phyloP scores from a whole-genome alignment of 2,329 filamentous ascomycete genomes.

The Aureobasidium sp. region DNA sequence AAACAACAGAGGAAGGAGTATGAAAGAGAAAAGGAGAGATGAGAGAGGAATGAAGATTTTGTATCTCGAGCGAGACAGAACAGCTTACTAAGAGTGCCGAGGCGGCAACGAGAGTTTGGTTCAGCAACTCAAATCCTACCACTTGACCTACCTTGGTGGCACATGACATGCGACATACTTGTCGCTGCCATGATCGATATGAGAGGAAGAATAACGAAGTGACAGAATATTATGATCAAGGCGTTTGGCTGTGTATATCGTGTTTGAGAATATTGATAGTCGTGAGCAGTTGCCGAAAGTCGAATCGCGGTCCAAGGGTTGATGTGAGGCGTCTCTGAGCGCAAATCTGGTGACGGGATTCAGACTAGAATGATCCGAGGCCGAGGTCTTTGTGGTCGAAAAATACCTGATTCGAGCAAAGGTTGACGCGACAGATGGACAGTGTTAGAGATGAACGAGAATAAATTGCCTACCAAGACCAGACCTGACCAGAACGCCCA shows the following conservation, averaged over 20 bases:
- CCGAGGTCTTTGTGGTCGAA: not conserved
- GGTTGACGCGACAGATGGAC: not conserved
- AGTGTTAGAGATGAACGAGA: not conserved
- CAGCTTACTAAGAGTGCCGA: not conserved
- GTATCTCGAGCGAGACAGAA: not conserved
- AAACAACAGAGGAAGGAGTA: not conserved
- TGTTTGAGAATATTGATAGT: not conserved
- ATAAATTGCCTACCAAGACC: slow-evolving; percentile 6
- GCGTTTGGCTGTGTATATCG: not conserved
- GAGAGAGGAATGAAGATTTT: not conserved
- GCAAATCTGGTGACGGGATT: not conserved
- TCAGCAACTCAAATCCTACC: not conserved
- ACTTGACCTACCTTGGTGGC: not conserved
- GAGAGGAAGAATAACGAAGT: not conserved
- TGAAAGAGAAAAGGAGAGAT: not conserved
- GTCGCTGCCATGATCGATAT: not conserved
- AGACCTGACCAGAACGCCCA: slow-evolving; percentile 5
- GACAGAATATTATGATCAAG: not conserved
- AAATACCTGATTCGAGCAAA: not conserved
- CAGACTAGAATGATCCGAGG: not conserved
- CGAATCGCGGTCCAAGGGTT: not conserved
- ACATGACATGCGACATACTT: not conserved
- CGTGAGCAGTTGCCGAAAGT: not conserved
- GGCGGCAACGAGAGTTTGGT: not conserved
- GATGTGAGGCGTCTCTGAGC: not conserved